phyloP scores from a whole-genome alignment of 139 green algal species.

The Nannochloris sp. region DNA sequence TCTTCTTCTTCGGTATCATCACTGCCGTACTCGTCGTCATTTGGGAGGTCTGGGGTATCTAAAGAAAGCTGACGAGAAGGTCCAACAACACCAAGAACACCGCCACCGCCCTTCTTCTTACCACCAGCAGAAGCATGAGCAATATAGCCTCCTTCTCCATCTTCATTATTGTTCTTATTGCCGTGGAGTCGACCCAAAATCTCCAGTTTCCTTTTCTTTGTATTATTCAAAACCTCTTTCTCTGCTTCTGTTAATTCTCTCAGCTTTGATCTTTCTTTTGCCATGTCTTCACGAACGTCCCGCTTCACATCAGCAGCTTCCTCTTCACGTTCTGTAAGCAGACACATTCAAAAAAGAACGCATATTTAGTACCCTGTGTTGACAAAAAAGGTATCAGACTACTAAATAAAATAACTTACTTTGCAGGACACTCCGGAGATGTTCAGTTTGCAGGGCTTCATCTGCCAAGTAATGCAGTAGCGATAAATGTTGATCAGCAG shows the following conservation, averaged over 20 bases:
- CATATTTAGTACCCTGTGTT: neutral
- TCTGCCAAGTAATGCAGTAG: slow-evolving; percentile 37
- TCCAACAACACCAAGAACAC: too few species aligned
- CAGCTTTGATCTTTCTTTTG: slow-evolving; percentile 33
- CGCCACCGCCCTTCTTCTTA: too few species aligned
- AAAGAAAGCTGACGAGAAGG: too few species aligned
- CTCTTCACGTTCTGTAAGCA: slow-evolving; percentile 27
- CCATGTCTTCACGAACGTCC: slow-evolving; percentile 29
- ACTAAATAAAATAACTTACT: slow-evolving; percentile 4
- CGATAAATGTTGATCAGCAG: slow-evolving; percentile 28
- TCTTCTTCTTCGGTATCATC: slow-evolving; percentile 12
- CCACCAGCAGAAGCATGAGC: neutral
- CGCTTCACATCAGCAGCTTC: slow-evolving; percentile 22
- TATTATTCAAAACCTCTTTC: neutral
- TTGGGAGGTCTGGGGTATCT: too few species aligned
- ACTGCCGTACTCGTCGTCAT: too few species aligned
- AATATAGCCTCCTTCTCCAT: too few species aligned
- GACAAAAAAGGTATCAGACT: neutral
- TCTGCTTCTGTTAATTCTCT: slow-evolving; percentile 34
- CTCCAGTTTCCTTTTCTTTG: neutral
- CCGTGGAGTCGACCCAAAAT: neutral
- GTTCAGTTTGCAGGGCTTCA: slow-evolving; percentile 25
- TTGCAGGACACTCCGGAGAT: slow-evolving; percentile 27
- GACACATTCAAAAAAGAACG: too few species aligned
- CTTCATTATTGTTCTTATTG: neutral